Base-by-base conservation (phyloP, 2,329 filamentous ascomycete species). In the Penicillium brasilianum region DNA sequence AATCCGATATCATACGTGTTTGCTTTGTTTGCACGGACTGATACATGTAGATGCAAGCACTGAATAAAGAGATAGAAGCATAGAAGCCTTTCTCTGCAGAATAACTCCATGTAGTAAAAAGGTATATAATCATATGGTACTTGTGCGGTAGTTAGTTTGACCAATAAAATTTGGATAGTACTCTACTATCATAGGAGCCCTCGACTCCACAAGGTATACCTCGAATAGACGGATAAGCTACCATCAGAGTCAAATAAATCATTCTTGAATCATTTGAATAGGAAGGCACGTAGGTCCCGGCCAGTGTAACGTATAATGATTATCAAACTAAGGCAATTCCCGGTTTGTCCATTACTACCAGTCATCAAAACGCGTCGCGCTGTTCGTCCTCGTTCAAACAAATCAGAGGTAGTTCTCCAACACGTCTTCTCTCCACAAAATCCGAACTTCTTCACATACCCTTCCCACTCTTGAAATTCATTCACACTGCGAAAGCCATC, bases 1-100 rank as follows among this genome's bases (percentile, higher is more conserved):
- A 56, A 61, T 39, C 32, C 61, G 53, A 50, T 57, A 57, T 55
- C 44, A 36, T 50, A 30, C 28, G 22, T 36, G 66, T 68, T 69
- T 68, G 67, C 60, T 58, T 13, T 60, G 66, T 69, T 69, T 69
- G 67, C 61, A 69, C 25, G 43, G 32, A 43, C 52, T 37, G 25
- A 28, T 28, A 9, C 20, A 20, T 41, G 7, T 41, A 41, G 2
- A 41, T 20, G 39, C n/a, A 41, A n/a, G n/a, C 39, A 8, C n/a
- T n/a, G 8, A 8, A 41, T 18, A 13, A 20, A 20, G 10, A 22
- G 18, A 11, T 43, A 18, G 18, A 43, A 43, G 18, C 10, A 36
- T 34, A 2, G 32, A 34, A 34, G 32, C 4, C 10, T 28, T 28
- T 28, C 25, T 6, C 3, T 28, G 25, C 25, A 6, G 25, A 28